Base-by-base conservation (phyloP, 176 grass and related monocot genomes). In the Urochloa ruziziensis region DNA sequence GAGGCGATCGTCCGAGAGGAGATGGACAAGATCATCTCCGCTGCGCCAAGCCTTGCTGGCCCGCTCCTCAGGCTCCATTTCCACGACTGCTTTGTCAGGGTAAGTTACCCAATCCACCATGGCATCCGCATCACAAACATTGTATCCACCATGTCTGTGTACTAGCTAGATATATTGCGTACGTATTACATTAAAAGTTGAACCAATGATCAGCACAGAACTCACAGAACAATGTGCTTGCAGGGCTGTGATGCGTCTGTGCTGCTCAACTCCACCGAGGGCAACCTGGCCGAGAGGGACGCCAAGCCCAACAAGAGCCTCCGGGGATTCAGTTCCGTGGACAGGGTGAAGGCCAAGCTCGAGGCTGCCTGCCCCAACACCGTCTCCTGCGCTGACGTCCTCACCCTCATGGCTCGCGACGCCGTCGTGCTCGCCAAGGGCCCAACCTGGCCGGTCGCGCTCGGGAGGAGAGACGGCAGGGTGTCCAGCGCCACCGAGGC, bases 221-320 rank as follows among this genome's bases (percentile, higher is more conserved):
- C 64, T 12, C 9, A 67, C 19, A 67, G 1, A 37, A 66, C 19
- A 23, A 39, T 67, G 36, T 24, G 34, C 10, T 39, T 64, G 37
- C 86, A 92, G 90, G 93, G 93, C 17, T 96, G 93, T 36, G 93
- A 96, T 10, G 93, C 83, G 2, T 96, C 93, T 1, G 90, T 95
- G 2, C 70, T 95, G 62, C 69, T 94, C 18, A 69, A 88, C 75
- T 92, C 93, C 1, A 89, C 85, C 18, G 21, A 51, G 27, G 57
- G 37, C n/a, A 89, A 74, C 47, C 30, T 67, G 16, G 93, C 93
- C 15, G 93, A 95, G 88, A 86, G 25, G 57, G 82, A 84, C 47
- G 93, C 90, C 6, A 63, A 79, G 33, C 90, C 93, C 4, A 95
- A 95, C 85, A 86, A 65, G 46, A 95, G 81, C 27, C 87, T 95